phyloP scores from a whole-genome alignment of 2,329 filamentous ascomycete species.

The Botrytis porri region DNA sequence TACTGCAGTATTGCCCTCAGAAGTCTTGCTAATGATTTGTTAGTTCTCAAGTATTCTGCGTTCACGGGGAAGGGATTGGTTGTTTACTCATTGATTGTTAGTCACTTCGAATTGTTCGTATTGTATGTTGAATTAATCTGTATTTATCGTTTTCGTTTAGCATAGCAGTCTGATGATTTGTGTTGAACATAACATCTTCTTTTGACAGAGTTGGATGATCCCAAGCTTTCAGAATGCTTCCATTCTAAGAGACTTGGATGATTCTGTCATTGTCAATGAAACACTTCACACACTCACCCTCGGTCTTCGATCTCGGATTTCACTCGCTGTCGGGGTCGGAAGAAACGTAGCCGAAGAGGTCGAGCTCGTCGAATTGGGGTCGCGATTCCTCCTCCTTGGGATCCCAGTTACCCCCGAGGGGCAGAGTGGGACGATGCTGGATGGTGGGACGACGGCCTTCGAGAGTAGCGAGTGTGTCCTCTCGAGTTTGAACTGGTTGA shows the following conservation, averaged over 20 bases:
- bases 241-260: background rate
- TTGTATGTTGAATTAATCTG: background rate
- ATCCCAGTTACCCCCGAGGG: background rate
- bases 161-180: background rate
- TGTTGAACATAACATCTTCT: background rate
- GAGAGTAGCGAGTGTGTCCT: background rate
- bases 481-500: background rate
- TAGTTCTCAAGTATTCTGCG: background rate
- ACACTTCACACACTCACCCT: background rate
- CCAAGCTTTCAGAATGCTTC: background rate
- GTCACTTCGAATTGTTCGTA: background rate
- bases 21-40: background rate
- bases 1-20: background rate
- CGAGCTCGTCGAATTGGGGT: background rate
- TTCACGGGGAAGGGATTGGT: background rate
- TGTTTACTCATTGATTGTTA: background rate
- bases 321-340: background rate
- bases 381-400: background rate
- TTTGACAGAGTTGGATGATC: background rate
- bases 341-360: background rate
- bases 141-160: background rate
- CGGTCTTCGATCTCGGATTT: background rate
- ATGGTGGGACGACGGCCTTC: background rate
- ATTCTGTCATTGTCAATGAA: background rate
- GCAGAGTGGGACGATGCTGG: background rate